Base-by-base conservation (phyloP, 2,329 filamentous ascomycete genomes). In the Uncinocarpus reesii region DNA sequence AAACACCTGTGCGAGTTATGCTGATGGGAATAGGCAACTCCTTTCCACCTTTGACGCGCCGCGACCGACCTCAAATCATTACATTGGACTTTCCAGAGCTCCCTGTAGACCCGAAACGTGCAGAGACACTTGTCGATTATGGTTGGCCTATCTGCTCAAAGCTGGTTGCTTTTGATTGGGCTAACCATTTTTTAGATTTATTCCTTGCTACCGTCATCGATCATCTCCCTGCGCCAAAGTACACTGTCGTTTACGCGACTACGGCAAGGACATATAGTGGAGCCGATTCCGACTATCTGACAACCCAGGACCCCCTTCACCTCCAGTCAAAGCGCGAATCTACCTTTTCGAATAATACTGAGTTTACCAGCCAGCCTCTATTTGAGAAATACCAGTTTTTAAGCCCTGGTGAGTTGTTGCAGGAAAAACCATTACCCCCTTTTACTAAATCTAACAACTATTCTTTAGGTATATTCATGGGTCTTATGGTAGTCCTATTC, bases 301-400 rank as follows among this genome's bases (percentile, higher is more conserved):
- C 52, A n/a, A 61, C 61, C 58, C 70, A 75, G 47, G 75, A 80
- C 43, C 66, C 75, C 10, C 61, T 84, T 42, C 84, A 84, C 58
- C 78, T 80, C 63, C 85, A 90, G 53, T 67, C 92, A 55, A 92
- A 86, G 76, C 78, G 87, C 56, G 74, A 79, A 56, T 44, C 48
- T 8, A 54, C 55, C 24, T 50, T 65, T 48, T 66, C 67, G 15
- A 60, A 62, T 13, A 72, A 76, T 51, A 59, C 28, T 54, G 46
- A 69, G 63, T 42, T 51, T 46, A 49, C 32, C 21, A 53, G 47
- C 18, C 49, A 55, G 47, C 68, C 71, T 21, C 54, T 73, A 36
- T 96, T 98, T 59, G 84, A 93, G 68, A 88, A 85, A 65, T 98
- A 98, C 66, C 84, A 95, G 64, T 96, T 89, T 71, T 84, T 98